Evolutionary conservation across 495 filamentous ascomycete genomes (phyloP).

Genomic region (Glarea lozoyensis): DNA sequence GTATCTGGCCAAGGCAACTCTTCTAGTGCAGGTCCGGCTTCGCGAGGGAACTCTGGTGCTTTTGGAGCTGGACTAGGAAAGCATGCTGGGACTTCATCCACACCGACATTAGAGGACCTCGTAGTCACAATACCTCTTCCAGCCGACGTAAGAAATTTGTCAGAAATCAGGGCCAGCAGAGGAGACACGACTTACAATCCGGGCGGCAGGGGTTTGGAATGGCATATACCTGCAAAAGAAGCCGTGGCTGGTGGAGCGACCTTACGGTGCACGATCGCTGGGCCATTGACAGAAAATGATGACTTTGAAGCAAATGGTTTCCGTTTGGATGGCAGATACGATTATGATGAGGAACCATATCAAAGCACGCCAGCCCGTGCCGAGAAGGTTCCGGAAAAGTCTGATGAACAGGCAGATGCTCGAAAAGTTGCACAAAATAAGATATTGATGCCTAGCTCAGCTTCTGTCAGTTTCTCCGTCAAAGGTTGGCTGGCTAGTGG

Average conservation of each 20-base stretch:
- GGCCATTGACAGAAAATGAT: constrained; percentile 51
- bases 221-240: constrained; percentile 68
- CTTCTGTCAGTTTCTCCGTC: constrained; percentile 79
- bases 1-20: constrained; percentile 42
- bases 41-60: constrained; percentile 11
- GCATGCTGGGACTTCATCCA: constrained; percentile 38
- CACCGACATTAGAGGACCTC: constrained; percentile 71
- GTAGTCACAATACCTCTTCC: constrained; percentile 77
- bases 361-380: constrained; percentile 38
- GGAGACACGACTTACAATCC: constrained; percentile 78
- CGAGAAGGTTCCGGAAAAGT: constrained; percentile 25
- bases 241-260: constrained; percentile 58
- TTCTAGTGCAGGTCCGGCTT: constrained; percentile 13
- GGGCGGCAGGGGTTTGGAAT: constrained; percentile 65
- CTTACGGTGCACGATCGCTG: constrained; percentile 71
- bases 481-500: constrained; percentile 95
- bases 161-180: constrained; percentile 70
- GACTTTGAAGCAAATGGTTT: constrained; percentile 43
- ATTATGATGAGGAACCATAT: constrained; percentile 48
- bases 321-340: constrained; percentile 41
- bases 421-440: constrained; percentile 59
- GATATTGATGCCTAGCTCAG: constrained; percentile 83
- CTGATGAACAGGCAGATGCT: constrained; percentile 33
- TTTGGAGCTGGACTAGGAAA: constrained; percentile 32
- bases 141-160: constrained; percentile 71